phyloP scores from a whole-genome alignment of 169 alveolate species.

The Toxoplasma gondii region DNA sequence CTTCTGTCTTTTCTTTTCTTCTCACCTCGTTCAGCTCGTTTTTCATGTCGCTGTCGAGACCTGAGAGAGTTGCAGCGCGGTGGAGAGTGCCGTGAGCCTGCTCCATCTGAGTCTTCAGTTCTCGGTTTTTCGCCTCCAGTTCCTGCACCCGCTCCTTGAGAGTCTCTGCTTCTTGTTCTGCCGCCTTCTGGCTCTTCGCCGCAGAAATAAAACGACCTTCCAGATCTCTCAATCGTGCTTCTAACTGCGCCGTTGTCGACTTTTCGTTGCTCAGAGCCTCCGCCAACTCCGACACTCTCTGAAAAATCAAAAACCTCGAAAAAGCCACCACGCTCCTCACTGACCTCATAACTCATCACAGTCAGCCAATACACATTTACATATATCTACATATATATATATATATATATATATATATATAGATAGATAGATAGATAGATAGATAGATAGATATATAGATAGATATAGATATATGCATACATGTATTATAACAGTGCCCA shows the following conservation, averaged over 20 bases:
- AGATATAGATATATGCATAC: not conserved
- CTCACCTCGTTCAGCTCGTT: constrained; percentile 62
- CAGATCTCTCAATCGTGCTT: not conserved
- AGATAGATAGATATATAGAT: not conserved
- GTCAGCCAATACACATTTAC: not conserved
- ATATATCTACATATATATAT: not conserved
- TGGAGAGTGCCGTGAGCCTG: constrained; percentile 61
- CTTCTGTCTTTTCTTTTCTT: not conserved
- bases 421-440: not conserved
- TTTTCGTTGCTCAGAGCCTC: not conserved
- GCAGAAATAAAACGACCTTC: not conserved
- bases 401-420: too few species aligned
- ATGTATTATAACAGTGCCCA: not conserved
- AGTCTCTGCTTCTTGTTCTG: not conserved
- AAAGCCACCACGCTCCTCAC: not conserved
- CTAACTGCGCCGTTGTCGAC: not conserved
- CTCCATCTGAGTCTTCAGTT: constrained; percentile 53
- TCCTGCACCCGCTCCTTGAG: constrained; percentile 23
- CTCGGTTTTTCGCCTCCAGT: constrained; percentile 27
- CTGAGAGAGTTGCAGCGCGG: constrained; percentile 66
- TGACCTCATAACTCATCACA: too few species aligned
- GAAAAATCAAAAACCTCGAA: not conserved
- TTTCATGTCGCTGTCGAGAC: constrained; percentile 54
- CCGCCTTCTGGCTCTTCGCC: not conserved
- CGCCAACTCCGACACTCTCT: not conserved